phyloP scores from a whole-genome alignment of 2,329 filamentous ascomycete genomes.

The Elsinoe necatrix region DNA sequence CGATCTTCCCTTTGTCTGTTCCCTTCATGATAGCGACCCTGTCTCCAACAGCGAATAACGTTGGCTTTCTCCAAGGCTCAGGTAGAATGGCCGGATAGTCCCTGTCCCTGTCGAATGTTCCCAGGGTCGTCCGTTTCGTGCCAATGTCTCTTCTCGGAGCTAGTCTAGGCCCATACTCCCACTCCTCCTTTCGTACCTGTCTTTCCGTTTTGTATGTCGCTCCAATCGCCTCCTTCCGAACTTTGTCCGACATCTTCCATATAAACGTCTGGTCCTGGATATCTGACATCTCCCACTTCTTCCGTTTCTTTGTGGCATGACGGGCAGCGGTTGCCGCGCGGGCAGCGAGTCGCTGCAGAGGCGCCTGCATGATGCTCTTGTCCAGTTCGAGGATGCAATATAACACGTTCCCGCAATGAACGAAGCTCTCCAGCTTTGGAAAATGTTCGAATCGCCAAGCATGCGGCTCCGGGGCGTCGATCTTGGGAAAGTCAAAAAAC shows the following conservation, averaged over 20 bases:
- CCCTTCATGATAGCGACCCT: constrained; percentile 75
- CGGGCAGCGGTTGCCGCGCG: constrained; percentile 24
- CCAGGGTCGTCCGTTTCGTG: neutral
- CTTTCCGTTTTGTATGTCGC: neutral
- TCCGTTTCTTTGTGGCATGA: constrained; percentile 13
- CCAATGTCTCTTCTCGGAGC: constrained; percentile 3
- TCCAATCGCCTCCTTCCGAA: neutral
- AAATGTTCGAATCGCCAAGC: constrained; percentile 15
- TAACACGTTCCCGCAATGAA: neutral
- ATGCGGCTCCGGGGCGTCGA: constrained; percentile 8
- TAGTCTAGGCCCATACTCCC: constrained; percentile 1
- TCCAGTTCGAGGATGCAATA: neutral
- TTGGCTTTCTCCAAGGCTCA: constrained; percentile 22
- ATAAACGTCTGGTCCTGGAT: neutral
- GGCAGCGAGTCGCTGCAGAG: neutral
- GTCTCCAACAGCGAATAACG: constrained; percentile 50
- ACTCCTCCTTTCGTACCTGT: constrained; percentile 7
- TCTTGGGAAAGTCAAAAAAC: constrained; percentile 8
- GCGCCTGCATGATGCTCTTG: neutral
- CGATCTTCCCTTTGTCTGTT: constrained; percentile 74
- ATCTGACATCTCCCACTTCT: neutral
- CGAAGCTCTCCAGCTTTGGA: constrained; percentile 20
- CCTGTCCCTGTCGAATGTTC: neutral
- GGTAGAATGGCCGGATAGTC: neutral
- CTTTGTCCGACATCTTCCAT: neutral